Evolutionary conservation across 352 stramenopile genomes (phyloP), one percentile per base, ranked within the genome.

Genomic region (Phytophthora colocasiae): DNA sequence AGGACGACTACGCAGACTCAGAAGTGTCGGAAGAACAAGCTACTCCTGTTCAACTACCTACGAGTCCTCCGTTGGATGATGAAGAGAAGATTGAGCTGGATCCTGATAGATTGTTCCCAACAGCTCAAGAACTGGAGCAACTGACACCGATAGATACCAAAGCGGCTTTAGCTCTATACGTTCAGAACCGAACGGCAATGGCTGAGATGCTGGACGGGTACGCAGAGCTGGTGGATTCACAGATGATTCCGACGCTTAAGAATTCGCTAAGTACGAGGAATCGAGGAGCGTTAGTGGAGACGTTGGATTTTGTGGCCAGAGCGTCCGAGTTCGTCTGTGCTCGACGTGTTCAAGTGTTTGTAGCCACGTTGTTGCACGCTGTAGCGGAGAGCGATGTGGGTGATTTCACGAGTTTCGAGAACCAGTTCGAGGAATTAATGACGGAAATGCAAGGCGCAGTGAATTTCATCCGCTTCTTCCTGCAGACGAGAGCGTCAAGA

Each of bases 281-380:
- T 52, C 79, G 83, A 38, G 73, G 69, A 0, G 66, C 73, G 19
- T 63, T 91, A 26, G 72, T 93, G 34, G 85, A 90, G 51, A 75
- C 85, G 7, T 53, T 91, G 9, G 83, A 93, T 38, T 93, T 93
- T 55, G 60, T 76, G 1, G 85, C 85, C 32, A 67, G 81, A 10
- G 80, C 83, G 0, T 73, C 85, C 14, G 85, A 93, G 50, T 93
- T 93, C 64, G 85, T 93, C 0, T 86, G 83, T 29, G 85, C 83
- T 34, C 58, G 75, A 1, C 74, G 85, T 9, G 73, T 93, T 4
- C 85, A 93, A 62, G 77, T 93, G 36, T 78, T 77, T 17, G 80
- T 87, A 2, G 83, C 83, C 22, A 69, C 79, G 52, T 57, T 93
- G 17, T 54, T 93, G 24, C 77, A 89, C 38, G 78, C 71, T 29